These are phyloP conservation scores for Marchantia paleacea DNA, from an alignment of 225 moss, liverwort and hornwort species.

Conservation along the genomic window DNA sequence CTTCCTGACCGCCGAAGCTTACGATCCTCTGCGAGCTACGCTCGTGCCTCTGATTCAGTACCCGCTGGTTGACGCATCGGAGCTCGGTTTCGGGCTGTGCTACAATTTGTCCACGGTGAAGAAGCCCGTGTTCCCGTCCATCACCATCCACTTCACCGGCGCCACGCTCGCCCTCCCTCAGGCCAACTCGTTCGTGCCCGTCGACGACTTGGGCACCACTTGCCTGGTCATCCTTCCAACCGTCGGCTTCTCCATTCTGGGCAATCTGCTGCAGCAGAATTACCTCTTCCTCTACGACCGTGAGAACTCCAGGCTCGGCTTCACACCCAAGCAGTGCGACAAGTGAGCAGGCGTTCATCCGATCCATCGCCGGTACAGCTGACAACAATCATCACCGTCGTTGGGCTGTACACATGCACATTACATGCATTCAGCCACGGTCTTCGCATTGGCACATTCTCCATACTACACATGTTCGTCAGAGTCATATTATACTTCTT, in stretches of 20 bases:
- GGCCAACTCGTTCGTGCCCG: slow-evolving; percentile 30
- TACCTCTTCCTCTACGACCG: slow-evolving; percentile 20
- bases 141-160: slow-evolving; percentile 30
- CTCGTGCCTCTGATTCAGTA: slow-evolving; percentile 13
- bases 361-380: no score
- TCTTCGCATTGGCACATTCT: no score
- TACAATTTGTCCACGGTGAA: slow-evolving; percentile 11
- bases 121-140: slow-evolving; percentile 14
- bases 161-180: slow-evolving; percentile 21
- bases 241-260: slow-evolving; percentile 31
- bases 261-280: slow-evolving; percentile 41
- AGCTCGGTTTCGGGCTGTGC: slow-evolving; percentile 31
- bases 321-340: neutral
- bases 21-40: slow-evolving; percentile 13
- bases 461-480: no score
- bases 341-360: no score
- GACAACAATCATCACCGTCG: no score
- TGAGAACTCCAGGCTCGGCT: neutral
- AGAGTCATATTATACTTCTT: no score
- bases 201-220: neutral
- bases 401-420: no score
- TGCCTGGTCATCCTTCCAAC: slow-evolving; percentile 17
- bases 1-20: slow-evolving; percentile 26
- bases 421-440: no score
- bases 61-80: slow-evolving; percentile 2